phyloP scores from a whole-genome alignment of 169 alveolate species.

The Cryptosporidium tyzzeri region DNA sequence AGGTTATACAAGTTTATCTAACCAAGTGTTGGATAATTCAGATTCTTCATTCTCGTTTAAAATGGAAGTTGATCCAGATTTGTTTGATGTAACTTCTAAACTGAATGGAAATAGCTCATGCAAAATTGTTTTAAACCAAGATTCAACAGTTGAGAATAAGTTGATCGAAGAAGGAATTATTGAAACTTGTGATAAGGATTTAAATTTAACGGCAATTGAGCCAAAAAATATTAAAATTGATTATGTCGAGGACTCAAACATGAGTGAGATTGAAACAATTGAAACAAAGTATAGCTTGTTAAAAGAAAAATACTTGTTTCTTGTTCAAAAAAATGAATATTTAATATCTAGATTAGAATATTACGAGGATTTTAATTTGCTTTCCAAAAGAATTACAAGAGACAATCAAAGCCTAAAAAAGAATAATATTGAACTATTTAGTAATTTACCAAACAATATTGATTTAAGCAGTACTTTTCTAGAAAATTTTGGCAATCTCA shows the following conservation, averaged over 20 bases:
- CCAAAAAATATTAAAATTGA: not conserved
- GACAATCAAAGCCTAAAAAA: not conserved
- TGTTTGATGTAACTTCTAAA: not conserved
- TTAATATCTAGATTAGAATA: constrained; percentile 47
- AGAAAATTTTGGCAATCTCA: constrained; percentile 21
- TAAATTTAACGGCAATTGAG: not conserved
- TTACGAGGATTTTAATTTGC: constrained; percentile 33
- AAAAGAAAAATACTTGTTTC: constrained; percentile 56
- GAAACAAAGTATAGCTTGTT: constrained; percentile 11
- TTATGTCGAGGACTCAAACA: not conserved
- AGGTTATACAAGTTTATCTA: not conserved
- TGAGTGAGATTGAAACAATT: constrained; percentile 12
- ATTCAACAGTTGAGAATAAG: not conserved
- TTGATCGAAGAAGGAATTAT: not conserved
- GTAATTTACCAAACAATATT: not conserved
- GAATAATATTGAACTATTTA: not conserved
- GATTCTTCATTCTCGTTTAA: not conserved
- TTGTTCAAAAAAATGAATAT: constrained; percentile 54
- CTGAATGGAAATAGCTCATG: not conserved
- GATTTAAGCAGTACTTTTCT: not conserved
- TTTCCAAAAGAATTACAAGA: not conserved
- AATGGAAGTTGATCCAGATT: not conserved
- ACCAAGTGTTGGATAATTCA: not conserved
- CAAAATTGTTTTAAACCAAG: not conserved
- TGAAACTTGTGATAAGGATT: not conserved